A percentile compares a stretch with the other conserved stretches of the same genome.
Conservation (phyloP, 2,329 filamentous ascomycete genomes). For the Diplocarpon rosae region DNA sequence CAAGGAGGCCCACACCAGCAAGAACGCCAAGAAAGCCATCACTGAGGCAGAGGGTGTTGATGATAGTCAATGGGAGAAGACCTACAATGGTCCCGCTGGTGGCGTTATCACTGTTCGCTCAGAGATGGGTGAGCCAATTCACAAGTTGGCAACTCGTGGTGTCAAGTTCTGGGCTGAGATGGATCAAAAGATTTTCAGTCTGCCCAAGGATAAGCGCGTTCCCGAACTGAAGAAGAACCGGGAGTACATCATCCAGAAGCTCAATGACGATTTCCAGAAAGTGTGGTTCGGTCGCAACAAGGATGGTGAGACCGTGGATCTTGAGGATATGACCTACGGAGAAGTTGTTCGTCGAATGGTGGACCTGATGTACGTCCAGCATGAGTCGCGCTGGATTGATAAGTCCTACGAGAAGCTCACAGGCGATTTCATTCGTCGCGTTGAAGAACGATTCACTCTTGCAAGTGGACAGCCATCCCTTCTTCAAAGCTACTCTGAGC, state of each 20-base stretch:
- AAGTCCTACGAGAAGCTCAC: conserved; percentile 71
- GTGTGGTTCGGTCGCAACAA: conserved; percentile 90
- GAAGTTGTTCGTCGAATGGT: conserved; percentile 82
- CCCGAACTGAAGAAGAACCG: conserved; percentile 80
- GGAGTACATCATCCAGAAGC: conserved; percentile 85
- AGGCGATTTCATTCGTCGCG: conserved; percentile 89
- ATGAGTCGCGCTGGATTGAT: conserved; percentile 87
- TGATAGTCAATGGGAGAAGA: conserved; percentile 81
- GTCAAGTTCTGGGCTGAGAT: conserved; percentile 97
- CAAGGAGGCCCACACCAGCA: conserved; percentile 83
- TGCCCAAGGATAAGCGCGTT: conserved; percentile 84
- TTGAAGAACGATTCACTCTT: conserved; percentile 92
- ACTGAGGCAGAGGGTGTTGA: conserved; percentile 74
- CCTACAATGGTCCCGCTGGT: conserved; percentile 81
- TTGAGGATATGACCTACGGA: conserved; percentile 92
- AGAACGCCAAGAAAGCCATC: conserved; percentile 81
- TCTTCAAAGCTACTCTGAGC: conserved; percentile 81
- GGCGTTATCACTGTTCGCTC: conserved; percentile 94
- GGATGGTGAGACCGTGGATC: conserved; percentile 67
- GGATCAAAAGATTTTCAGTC: conserved; percentile 94
- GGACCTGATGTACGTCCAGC: conserved; percentile 82
- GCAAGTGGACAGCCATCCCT: conserved; percentile 61
- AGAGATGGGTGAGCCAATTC: conserved; percentile 98
- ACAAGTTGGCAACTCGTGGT: conserved; percentile 95
- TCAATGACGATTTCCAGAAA: conserved; percentile 94